These are phyloP conservation scores for Vitellaria paradoxa DNA, from an alignment of 179 eudicot species.

Conservation along the genomic window DNA sequence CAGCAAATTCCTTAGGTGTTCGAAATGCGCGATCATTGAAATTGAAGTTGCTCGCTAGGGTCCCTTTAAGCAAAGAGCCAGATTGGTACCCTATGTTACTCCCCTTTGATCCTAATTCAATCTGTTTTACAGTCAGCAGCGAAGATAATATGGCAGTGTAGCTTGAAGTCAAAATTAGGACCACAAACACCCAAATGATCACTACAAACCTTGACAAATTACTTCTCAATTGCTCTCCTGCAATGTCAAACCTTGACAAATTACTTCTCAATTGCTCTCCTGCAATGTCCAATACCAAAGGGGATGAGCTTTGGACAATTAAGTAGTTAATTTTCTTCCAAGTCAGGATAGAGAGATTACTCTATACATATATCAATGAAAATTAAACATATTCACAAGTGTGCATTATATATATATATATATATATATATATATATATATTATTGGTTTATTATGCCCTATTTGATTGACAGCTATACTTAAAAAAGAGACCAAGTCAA, in stretches of 20 bases:
- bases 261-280: conserved; percentile 13
- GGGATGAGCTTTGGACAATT: too few relatives aligned
- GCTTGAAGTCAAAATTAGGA: conserved; percentile 25
- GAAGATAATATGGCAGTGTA: conserved; percentile 30
- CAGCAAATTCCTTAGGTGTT: conserved; percentile 7
- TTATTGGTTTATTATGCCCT: too few relatives aligned
- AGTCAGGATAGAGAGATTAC: neutral
- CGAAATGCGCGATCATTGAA: neutral
- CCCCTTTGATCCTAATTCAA: conserved; percentile 12
- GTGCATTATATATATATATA: too few relatives aligned
- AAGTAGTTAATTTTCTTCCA: too few relatives aligned
- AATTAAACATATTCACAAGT: too few relatives aligned
- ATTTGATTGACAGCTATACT: too few relatives aligned
- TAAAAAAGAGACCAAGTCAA: too few relatives aligned
- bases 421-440: too few relatives aligned
- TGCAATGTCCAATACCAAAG: conserved; percentile 1
- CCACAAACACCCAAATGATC: conserved; percentile 29
- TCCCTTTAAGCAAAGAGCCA: conserved; percentile 7
- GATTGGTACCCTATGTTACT: conserved; percentile 14
- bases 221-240: conserved; percentile 13
- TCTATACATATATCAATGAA: neutral
- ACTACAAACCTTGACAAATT: conserved; percentile 24
- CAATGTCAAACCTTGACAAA: conserved; percentile 17
- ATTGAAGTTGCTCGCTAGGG: conserved; percentile 1
- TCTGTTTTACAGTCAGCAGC: conserved; percentile 23